A percentile compares a stretch with the other conserved stretches of the same genome.
Conservation (phyloP, 306 rosid species). For the Corylus americana region DNA sequence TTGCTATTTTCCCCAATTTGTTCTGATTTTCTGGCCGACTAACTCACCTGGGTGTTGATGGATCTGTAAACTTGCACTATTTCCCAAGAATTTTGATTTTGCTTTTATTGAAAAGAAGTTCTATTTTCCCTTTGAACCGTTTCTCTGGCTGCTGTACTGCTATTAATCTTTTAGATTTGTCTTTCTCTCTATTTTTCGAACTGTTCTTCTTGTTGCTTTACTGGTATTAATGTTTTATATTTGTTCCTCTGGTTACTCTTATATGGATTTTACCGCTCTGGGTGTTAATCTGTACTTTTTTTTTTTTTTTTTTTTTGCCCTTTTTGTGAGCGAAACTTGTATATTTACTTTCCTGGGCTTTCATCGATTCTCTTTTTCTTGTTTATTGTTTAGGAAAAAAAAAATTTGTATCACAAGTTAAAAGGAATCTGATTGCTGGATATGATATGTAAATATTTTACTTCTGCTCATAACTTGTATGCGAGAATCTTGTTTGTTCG, state of each 20-base stretch:
- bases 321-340: neutral
- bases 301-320: too few species aligned
- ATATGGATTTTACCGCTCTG: neutral
- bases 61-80: slow-evolving; percentile 22
- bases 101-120: slow-evolving; percentile 13
- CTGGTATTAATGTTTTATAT: neutral
- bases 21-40: neutral
- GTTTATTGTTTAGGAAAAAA: too few species aligned
- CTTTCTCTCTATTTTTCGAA: neutral
- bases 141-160: neutral
- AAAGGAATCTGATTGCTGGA: neutral
- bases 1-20: neutral
- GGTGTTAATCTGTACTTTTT: too few species aligned
- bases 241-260: neutral
- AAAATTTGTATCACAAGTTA: neutral
- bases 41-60: slow-evolving; percentile 7
- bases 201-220: neutral
- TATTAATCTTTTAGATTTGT: neutral
- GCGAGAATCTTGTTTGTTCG: neutral
- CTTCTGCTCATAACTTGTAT: neutral
- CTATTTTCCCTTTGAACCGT: neutral
- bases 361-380: neutral
- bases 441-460: neutral
- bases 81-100: neutral
- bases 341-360: neutral